Evolutionary conservation across 2,329 filamentous ascomycete genomes (phyloP), one percentile per base, ranked within the genome.

Genomic region (Ophiostoma populinum): DNA sequence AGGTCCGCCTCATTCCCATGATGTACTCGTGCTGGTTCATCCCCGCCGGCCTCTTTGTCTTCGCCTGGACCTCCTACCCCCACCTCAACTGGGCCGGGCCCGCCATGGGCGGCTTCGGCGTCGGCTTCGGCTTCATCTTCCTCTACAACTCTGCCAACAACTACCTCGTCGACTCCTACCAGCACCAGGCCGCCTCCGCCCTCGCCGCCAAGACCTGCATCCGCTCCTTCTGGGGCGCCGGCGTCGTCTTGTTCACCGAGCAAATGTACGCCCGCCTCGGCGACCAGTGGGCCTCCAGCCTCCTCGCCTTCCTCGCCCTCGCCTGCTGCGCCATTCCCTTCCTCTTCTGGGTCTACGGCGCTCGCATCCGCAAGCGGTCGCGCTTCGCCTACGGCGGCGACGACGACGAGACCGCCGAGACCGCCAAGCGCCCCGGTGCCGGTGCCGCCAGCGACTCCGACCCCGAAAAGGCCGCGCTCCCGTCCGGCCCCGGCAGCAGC

Each of bases 91-190:
- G 79, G 78, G 63, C 71, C 10, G 81, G 80, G 0, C 80, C 81
- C 1, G 65, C 66, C 7, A 62, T 86, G 40, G 80, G 75, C 35
- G 79, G 79, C 22, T 67, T 74, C 50, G 68, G 71, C 10, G 72
- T 86, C 35, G 79, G 79, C 9, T 83, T 85, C 47, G 80, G 80
- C 40, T 82, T 85, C 58, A 82, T 85, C 54, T 83, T 85, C 61
- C 61, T 86, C 17, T 86, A 85, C 61, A 85, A 85, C 58, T 65
- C 76, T 8, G 74, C 75, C 46, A 80, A 80, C 55, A 80, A 80
- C 58, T 80, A 80, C 56, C 65, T 80, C 19, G 67, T 71, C 50
- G 67, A 71, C 51, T 65, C 64, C 12, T 71, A 70, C 56, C 65
- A 70, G 54, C 64, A 70, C 55, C 80, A 86, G 54, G 82, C 82